These are phyloP conservation scores for Chlamydomonas incerta DNA, from an alignment of 139 green algal species.

Conservation along the genomic window DNA sequence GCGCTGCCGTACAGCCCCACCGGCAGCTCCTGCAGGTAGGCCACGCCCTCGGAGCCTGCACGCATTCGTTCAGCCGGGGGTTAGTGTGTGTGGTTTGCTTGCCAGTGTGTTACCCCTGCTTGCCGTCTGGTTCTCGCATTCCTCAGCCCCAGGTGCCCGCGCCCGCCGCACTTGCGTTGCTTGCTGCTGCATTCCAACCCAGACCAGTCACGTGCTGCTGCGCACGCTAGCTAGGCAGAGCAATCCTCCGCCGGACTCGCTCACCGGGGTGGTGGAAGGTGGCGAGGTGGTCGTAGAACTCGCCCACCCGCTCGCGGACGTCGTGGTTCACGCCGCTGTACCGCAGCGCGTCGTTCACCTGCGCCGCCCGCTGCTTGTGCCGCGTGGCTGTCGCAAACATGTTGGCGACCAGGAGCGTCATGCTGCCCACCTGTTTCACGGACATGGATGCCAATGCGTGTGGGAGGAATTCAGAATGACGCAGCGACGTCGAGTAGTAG, in stretches of 20 bases:
- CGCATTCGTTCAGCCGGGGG: too few species aligned
- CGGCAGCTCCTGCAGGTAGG: conserved; percentile 8
- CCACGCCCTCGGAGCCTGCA: conserved; percentile 13
- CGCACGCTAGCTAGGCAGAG: too few species aligned
- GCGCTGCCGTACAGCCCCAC: neutral
- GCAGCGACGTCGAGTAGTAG: too few species aligned
- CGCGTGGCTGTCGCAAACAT: neutral
- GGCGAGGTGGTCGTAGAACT: neutral
- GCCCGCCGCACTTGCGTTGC: too few species aligned
- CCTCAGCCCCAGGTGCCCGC: too few species aligned
- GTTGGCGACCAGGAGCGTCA: neutral
- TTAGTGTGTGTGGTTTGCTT: too few species aligned
- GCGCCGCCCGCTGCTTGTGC: neutral
- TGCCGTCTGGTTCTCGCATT: too few species aligned
- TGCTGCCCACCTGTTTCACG: neutral
- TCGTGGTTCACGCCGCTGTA: neutral
- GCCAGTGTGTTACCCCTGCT: too few species aligned
- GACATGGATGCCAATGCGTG: too few species aligned
- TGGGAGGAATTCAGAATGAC: too few species aligned
- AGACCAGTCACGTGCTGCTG: too few species aligned
- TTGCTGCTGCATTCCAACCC: too few species aligned
- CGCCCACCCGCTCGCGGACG: neutral
- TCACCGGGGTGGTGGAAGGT: neutral
- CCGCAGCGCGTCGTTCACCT: neutral
- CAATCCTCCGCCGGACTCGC: neutral